These are phyloP conservation scores for Penicillium hordei DNA, from an alignment of 2,329 filamentous ascomycete species.

Conservation along the genomic window DNA sequence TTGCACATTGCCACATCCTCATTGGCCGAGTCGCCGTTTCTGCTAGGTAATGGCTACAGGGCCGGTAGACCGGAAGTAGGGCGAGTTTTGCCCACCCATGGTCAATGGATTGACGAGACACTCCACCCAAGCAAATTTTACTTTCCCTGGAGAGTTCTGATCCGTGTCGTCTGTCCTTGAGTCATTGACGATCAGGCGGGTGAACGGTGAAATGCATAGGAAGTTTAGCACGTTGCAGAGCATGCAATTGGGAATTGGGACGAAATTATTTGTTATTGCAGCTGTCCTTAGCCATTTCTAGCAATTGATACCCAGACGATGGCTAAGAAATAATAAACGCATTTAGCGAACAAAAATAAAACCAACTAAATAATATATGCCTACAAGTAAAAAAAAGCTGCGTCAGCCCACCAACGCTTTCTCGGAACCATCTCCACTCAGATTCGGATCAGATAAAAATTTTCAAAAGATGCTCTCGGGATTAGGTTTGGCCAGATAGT, in stretches of 20 bases:
- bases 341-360: slow-evolving; percentile 2
- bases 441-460: slow-evolving; percentile 25
- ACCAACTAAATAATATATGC: not conserved
- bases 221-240: not conserved
- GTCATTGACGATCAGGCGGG: slow-evolving; percentile 6
- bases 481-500: not conserved
- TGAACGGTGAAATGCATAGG: not conserved
- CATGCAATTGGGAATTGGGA: not conserved
- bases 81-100: slow-evolving; percentile 13
- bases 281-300: not conserved
- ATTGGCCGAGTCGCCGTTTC: slow-evolving; percentile 21
- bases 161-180: not conserved
- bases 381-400: not conserved
- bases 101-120: slow-evolving; percentile 17
- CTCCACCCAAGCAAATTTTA: slow-evolving; percentile 8
- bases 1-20: not conserved
- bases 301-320: not conserved
- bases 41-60: slow-evolving; percentile 23
- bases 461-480: not conserved
- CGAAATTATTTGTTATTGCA: not conserved
- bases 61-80: slow-evolving; percentile 8
- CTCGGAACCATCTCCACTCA: slow-evolving; percentile 13
- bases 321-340: not conserved
- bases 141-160: slow-evolving; percentile 3
- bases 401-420: slow-evolving; percentile 23